Evolutionary conservation across 371 early-diverging fungal species (phyloP).

Genomic region (Circinella umbellata): DNA sequence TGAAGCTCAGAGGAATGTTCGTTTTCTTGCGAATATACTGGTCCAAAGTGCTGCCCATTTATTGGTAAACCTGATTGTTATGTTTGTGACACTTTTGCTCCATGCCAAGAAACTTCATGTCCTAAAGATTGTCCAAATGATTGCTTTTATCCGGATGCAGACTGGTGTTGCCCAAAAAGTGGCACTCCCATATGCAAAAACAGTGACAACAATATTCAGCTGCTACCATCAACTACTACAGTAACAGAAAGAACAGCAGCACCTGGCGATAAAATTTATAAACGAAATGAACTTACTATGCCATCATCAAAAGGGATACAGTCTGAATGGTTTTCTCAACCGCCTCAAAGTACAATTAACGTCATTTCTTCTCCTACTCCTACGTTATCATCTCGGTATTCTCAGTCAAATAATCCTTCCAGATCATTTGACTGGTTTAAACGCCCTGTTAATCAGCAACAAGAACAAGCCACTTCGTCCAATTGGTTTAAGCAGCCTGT

Average conservation of each 20-base stretch:
- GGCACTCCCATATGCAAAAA: constrained; percentile 29
- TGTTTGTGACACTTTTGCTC: constrained; percentile 22
- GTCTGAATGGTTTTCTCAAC: constrained; percentile 6
- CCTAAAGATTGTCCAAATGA: constrained; percentile 32
- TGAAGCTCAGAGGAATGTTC: constrained; percentile 29
- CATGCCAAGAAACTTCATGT: constrained; percentile 34
- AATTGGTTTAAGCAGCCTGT: not conserved
- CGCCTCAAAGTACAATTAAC: not conserved
- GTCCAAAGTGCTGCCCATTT: constrained; percentile 36
- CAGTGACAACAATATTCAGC: not conserved
- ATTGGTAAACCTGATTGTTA: constrained; percentile 31
- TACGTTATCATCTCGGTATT: not conserved
- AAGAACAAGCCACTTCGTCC: not conserved
- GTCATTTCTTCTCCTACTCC: too few relatives aligned
- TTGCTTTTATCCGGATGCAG: constrained; percentile 41
- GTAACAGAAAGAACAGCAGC: too few relatives aligned
- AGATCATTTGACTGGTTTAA: not conserved
- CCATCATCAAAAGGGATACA: not conserved
- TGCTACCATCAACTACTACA: not conserved
- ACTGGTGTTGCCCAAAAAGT: constrained; percentile 35
- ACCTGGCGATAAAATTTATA: not conserved
- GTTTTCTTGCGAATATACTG: constrained; percentile 27
- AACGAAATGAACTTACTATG: not conserved
- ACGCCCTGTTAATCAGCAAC: not conserved
- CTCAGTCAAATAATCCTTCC: not conserved